Evolutionary conservation across 2,329 filamentous ascomycete genomes (phyloP), one percentile per base, ranked within the genome.

Genomic region (Hirsutella thompsonii): DNA sequence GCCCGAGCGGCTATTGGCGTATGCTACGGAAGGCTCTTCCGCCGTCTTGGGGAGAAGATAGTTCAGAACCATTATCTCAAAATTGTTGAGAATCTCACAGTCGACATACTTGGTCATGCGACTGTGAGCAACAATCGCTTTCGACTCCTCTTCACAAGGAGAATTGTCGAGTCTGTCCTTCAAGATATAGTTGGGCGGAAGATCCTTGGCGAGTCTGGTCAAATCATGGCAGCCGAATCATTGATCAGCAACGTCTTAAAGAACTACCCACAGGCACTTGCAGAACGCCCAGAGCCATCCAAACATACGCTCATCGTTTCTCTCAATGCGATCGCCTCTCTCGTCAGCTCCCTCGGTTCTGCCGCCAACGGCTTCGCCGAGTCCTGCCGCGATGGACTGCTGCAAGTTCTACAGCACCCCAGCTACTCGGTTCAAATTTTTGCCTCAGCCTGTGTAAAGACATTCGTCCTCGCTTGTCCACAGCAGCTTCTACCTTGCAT

Each of bases 371-470:
- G 68, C 40, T 79, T 95, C 50, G 83, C 87, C 8, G 93, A 98
- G 47, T 58, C 72, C 13, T 94, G 87, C 56, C 77, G 90, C 38
- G 92, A 98, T 58, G 83, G 83, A 4, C 66, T 98, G 26, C 68
- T 96, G 32, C 88, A 95, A 57, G 85, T 94, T 5, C 68, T 96
- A 20, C 86, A 94, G 52, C 92, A 98, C 60, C 87, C 89, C 1
- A 95, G 87, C 61, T 96, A 96, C 60, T 92, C 88, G 4, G 92
- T 98, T 2, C 92, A 98, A 55, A 79, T 96, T 3, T 83, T 92
- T 52, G 81, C 87, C 1, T 86, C 92, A 4, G 76, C 84, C 45
- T 94, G 88, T 54, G 68, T 96, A 51, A 87, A 90, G 50, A 78
- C 75, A 0, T 92, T 96, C 54, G 85, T 94, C 1, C 69, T 94